Percentiles rank a stretch among this genome's conserved stretches.
Conservation (phyloP, 352 stramenopile genomes). For the Elongisporangium prolatum region DNA sequence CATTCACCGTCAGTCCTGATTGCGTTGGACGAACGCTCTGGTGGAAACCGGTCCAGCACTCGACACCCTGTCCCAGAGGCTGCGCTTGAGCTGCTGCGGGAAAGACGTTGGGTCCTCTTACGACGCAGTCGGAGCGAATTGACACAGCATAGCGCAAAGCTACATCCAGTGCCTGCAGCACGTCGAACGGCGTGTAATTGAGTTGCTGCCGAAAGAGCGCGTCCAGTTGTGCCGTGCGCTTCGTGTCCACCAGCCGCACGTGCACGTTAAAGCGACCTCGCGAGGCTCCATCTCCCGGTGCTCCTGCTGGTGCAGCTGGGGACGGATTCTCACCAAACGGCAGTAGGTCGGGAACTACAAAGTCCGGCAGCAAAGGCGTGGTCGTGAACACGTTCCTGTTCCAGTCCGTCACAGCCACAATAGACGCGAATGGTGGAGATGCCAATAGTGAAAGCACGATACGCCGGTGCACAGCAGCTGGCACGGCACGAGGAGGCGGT, state of each 20-base stretch:
- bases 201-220: neutral
- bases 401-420: neutral
- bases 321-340: neutral
- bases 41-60: conserved; percentile 72
- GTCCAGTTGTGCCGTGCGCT: neutral
- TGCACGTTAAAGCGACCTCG: neutral
- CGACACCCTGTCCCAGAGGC: conserved; percentile 51
- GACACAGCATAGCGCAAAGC: conserved; percentile 47
- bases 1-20: conserved; percentile 58
- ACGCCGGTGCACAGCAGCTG: neutral
- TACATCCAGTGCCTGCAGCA: conserved; percentile 73
- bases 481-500: neutral
- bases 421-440: neutral
- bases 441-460: neutral
- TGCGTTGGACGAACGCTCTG: conserved; percentile 58
- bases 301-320: neutral
- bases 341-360: neutral
- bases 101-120: conserved; percentile 60
- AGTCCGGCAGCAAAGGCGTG: neutral
- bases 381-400: neutral
- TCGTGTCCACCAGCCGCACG: neutral
- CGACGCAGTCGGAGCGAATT: conserved; percentile 53
- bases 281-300: neutral
- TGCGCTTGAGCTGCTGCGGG: conserved; percentile 49
- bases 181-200: conserved; percentile 1